phyloP scores from a whole-genome alignment of 306 rosid species.

The Pterocarpus macrocarpus region DNA sequence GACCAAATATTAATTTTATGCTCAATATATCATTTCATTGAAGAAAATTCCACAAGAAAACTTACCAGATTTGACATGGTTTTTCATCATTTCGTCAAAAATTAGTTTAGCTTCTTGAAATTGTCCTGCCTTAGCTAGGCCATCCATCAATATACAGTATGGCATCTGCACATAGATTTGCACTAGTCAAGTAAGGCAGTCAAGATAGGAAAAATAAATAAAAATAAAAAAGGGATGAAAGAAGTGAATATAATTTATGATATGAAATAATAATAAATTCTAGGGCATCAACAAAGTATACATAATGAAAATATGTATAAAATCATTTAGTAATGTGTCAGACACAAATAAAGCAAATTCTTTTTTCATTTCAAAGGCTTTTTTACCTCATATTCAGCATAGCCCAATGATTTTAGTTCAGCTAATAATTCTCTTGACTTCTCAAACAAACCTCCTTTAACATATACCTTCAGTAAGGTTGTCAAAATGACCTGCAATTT shows the following conservation, averaged over 20 bases:
- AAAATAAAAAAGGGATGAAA: background rate
- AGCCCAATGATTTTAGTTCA: constrained; percentile 76
- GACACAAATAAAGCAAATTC: constrained; percentile 33
- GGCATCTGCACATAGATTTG: constrained; percentile 72
- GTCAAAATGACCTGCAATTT: constrained; percentile 85
- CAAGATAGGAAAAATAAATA: constrained; percentile 31
- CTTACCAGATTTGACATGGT: constrained; percentile 72
- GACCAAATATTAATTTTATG: background rate
- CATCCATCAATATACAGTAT: constrained; percentile 85
- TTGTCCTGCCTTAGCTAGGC: constrained; percentile 79
- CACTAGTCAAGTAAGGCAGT: constrained; percentile 12
- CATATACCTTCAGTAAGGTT: constrained; percentile 90
- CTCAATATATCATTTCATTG: constrained; percentile 20
- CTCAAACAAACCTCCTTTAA: constrained; percentile 88
- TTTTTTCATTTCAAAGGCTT: constrained; percentile 19
- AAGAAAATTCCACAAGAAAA: constrained; percentile 43
- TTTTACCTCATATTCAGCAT: constrained; percentile 89
- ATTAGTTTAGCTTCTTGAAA: constrained; percentile 75
- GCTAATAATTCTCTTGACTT: constrained; percentile 78
- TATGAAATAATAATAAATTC: constrained; percentile 8
- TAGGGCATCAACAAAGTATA: constrained; percentile 20
- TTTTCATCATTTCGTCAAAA: constrained; percentile 74
- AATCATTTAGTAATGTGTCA: constrained; percentile 31
- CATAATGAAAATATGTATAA: constrained; percentile 14
- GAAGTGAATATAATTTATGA: constrained; percentile 19